These are phyloP conservation scores for Micromonas pusilla DNA, from an alignment of 139 green algal genomes.

Conservation along the genomic window DNA sequence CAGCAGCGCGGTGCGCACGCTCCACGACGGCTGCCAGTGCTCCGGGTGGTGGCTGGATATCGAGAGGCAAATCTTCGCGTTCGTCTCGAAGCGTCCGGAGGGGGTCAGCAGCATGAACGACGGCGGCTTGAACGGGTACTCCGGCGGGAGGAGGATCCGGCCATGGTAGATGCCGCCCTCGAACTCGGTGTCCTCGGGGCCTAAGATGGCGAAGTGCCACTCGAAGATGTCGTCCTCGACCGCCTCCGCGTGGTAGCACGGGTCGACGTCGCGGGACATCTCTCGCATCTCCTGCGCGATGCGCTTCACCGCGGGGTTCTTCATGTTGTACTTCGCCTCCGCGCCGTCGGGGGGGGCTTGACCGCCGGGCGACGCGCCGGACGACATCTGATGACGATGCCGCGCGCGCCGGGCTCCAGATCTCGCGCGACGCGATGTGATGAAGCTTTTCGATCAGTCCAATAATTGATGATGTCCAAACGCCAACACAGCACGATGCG, in stretches of 20 bases:
- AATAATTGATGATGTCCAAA: too few species aligned
- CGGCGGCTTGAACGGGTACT: constrained; percentile 98
- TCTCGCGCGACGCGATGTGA: too few species aligned
- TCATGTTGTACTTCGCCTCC: constrained; percentile 10
- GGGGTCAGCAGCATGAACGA: constrained; percentile 90
- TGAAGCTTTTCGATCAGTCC: too few species aligned
- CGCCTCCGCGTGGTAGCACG: constrained; percentile 57
- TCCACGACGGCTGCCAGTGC: constrained; percentile 97
- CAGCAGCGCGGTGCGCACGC: constrained; percentile 81
- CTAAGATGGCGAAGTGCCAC: constrained; percentile 93
- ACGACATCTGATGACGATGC: too few species aligned
- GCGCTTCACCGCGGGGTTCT: constrained; percentile 76
- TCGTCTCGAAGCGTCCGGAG: constrained; percentile 84
- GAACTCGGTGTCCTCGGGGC: constrained; percentile 79
- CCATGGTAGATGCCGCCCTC: constrained; percentile 97
- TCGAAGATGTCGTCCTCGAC: constrained; percentile 96
- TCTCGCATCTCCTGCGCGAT: constrained; percentile 88
- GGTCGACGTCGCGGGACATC: constrained; percentile 43
- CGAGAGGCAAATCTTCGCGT: constrained; percentile 88
- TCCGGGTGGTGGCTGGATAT: constrained; percentile 95
- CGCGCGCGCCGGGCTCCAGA: too few species aligned
- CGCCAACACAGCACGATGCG: too few species aligned
- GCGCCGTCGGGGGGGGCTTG: not conserved
- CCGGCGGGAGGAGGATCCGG: constrained; percentile 87
- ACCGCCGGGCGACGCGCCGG: not conserved